Conservation (phyloP, 1,284 basidiomycete species). For the Cutaneotrichosporon sp. region DNA sequence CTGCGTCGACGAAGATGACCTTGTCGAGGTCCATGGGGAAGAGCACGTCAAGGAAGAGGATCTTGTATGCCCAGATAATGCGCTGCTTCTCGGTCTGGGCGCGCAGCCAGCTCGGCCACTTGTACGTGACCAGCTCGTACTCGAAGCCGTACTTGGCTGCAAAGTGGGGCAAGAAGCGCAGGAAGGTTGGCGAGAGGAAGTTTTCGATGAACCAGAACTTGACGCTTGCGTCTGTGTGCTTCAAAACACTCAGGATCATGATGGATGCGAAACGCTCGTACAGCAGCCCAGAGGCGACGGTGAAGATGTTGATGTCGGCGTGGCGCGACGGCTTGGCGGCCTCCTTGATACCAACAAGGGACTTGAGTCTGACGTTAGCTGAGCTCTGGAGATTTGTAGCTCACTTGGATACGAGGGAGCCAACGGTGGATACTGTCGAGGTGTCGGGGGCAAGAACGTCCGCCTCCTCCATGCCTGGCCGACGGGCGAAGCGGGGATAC, state of each 20-base stretch:
- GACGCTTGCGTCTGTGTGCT: conserved; percentile 85
- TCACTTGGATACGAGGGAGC: conserved; percentile 31
- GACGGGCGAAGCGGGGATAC: conserved; percentile 70
- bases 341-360: conserved; percentile 33
- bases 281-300: conserved; percentile 89
- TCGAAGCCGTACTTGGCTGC: conserved; percentile 86
- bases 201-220: conserved; percentile 99
- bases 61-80: conserved; percentile 99
- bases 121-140: conserved; percentile 93
- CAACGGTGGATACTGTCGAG: conserved; percentile 4
- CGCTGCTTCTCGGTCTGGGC: conserved; percentile 94
- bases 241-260: conserved; percentile 94
- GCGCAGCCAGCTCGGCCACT: conserved; percentile 98
- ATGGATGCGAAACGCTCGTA: conserved; percentile 98
- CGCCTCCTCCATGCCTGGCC: conserved; percentile 68
- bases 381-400: background rate
- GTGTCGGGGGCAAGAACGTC: conserved; percentile 61
- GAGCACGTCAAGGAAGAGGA: conserved; percentile 94
- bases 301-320: conserved; percentile 97
- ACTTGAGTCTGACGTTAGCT: conserved; percentile 29
- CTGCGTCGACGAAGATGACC: conserved; percentile 95
- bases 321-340: conserved; percentile 30
- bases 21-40: conserved; percentile 98
- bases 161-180: conserved; percentile 91
- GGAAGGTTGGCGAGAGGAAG: conserved; percentile 95